Base-by-base conservation (phyloP, 176 grass and related monocot genomes). In the Carex myosuroides region DNA sequence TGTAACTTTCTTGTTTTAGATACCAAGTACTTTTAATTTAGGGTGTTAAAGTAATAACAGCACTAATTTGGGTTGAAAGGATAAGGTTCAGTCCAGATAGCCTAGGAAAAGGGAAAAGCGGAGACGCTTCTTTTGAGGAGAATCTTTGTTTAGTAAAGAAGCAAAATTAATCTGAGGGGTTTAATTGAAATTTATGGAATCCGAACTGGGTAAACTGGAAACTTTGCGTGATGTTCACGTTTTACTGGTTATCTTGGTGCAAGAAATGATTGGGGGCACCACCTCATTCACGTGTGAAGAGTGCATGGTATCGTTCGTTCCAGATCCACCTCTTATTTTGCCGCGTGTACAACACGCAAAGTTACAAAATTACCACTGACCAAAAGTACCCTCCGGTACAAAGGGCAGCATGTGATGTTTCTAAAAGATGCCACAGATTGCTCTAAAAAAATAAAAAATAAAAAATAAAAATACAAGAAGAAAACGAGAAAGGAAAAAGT, bases 71-170 rank as follows among this genome's bases (percentile, higher is more conserved):
- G 41, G 39, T 5, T 18, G 81, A 69, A 21, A 0, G 17, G 81
- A 83, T 83, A 83, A 69, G 39, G 81, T 33, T 52, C 18, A 76
- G 18, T 8, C 60, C 18, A 62, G 8, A 16, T 8, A 60, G 57
- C 46, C 46, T 50, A 50, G 8, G 16, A 6, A 42, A 3, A 26
- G 22, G 11, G 48, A 26, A 41, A 22, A 14, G 41, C 75, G 75
- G 46, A 60, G 80, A 75, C 71, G 21, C 71, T 30, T 54, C 80
- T 82, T 82, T 82, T 67, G 30, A 82, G 80, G 80, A 64, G 80
- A 82, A 82, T 82, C 80, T 82, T 82, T 66, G 80, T 82, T 82
- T 67, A 20, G 39, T 67, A 26, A 11, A 42, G 39, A 82, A 82
- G 80, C 80, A 82, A 82, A 81, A 65, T 44, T 82, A 50, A 53